Percentiles rank a stretch among this genome's conserved stretches.
Evolutionary conservation across 1,284 basidiomycete species (phyloP).

Genomic region (Naganishia albida): DNA sequence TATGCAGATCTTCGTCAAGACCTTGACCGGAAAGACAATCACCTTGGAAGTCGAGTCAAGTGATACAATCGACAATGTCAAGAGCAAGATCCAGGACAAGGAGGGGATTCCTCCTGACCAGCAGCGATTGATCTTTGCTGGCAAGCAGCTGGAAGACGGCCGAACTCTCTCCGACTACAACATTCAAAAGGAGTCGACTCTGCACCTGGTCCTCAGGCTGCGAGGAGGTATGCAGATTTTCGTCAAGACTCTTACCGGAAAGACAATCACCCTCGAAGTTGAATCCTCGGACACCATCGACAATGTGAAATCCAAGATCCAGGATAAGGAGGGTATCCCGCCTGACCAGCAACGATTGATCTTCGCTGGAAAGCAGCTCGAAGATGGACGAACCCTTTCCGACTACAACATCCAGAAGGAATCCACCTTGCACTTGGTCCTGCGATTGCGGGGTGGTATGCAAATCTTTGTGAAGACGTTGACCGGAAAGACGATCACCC

Average conservation of each 20-base stretch:
- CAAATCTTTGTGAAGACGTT: slow-evolving; percentile 52
- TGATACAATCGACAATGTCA: slow-evolving; percentile 94
- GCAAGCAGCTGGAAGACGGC: slow-evolving; percentile 66
- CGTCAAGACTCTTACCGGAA: slow-evolving; percentile 55
- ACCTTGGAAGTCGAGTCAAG: slow-evolving; percentile 62
- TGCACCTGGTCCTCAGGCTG: slow-evolving; percentile 56
- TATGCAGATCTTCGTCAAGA: slow-evolving; percentile 53
- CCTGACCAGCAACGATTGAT: slow-evolving; percentile 78
- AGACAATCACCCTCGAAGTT: slow-evolving; percentile 60
- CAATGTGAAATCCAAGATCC: slow-evolving; percentile 82
- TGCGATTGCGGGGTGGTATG: slow-evolving; percentile 53
- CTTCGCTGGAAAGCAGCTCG: slow-evolving; percentile 76
- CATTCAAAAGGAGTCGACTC: slow-evolving; percentile 51
- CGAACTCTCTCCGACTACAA: slow-evolving; percentile 57
- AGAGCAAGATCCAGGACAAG: slow-evolving; percentile 66
- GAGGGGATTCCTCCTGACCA: slow-evolving; percentile 62
- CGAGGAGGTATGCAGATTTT: slow-evolving; percentile 55
- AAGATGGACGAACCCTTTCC: slow-evolving; percentile 54
- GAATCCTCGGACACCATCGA: slow-evolving; percentile 83
- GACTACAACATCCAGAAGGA: slow-evolving; percentile 47
- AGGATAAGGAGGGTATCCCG: slow-evolving; percentile 59
- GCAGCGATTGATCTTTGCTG: slow-evolving; percentile 80
- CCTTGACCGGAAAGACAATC: slow-evolving; percentile 59
- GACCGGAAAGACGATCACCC: slow-evolving; percentile 60
- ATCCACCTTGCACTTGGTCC: slow-evolving; percentile 55